Base-by-base conservation (phyloP, 495 filamentous ascomycete species). In the Daldinia childiae region DNA sequence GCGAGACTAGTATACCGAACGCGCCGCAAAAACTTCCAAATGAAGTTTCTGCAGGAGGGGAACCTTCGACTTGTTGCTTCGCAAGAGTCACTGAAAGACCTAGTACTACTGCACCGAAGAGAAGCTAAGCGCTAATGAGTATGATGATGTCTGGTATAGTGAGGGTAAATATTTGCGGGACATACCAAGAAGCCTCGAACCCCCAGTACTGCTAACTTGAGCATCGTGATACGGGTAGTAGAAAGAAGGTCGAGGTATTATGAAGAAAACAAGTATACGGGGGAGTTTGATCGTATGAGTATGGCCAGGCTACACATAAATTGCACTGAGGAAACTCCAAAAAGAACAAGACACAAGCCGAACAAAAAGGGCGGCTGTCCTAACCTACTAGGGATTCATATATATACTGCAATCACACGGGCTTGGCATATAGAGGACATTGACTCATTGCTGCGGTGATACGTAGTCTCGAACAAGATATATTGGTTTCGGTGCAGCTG, bases 1-100 rank as follows among this genome's bases (percentile, higher is more conserved):
- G 38, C 0, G 80, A 74, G 32, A 82, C 79, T 11, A 88, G 45
- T 50, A 87, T 75, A 15, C 81, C 85, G 26, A 86, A 81, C 0
- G 75, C 85, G 11, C 86, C 87, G 9, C 81, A 79, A 62, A 87
- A 86, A 56, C 72, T 78, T 1, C 76, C 77, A 71, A 85, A 86
- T 9, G 79, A 80, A 6, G 81, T 85, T 29, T 72, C 81, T 12
- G 73, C 69, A 0, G 85, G 82, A 2, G 82, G 74, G 0, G 68
- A 59, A 24, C 74, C 78, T 32, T 77, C 32, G 7, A 69, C 65
- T 62, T 87, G 84, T 7, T 78, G 79, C 24, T 79, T 83, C 45
- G 84, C 80, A 27, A 87, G 77, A 17, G 68, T 71, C 1, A 84
- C 76, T 1, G 86, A 83, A 39, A 88, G 76, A 30, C 78, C 82